These are phyloP conservation scores for Eustoma russellianum DNA, from an alignment of 257 asterid species.

Conservation along the genomic window DNA sequence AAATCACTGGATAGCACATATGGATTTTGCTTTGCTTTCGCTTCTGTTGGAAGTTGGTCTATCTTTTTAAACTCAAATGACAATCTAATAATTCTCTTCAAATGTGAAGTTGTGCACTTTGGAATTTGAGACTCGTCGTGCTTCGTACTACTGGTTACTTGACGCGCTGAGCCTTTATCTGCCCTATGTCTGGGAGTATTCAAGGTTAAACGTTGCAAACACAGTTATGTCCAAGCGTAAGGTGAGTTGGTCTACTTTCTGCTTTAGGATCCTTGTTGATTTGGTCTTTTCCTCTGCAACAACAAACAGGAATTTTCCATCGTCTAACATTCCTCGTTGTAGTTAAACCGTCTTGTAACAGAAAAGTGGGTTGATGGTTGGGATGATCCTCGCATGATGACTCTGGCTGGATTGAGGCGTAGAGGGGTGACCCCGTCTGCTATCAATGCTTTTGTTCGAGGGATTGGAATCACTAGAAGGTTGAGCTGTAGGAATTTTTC, in stretches of 20 bases:
- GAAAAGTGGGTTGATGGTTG: conserved; percentile 90
- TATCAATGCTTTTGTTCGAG: conserved; percentile 80
- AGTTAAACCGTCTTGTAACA: conserved; percentile 87
- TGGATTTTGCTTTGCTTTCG: too few relatives aligned
- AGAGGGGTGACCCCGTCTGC: conserved; percentile 91
- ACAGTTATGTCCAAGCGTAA: conserved; percentile 96
- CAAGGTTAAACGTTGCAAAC: conserved; percentile 72
- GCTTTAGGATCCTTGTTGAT: not conserved
- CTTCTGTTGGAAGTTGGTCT: too few relatives aligned
- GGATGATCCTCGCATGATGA: conserved; percentile 99
- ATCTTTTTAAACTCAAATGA: too few relatives aligned
- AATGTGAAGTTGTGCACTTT: conserved; percentile 76
- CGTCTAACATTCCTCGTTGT: conserved; percentile 18
- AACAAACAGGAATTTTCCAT: not conserved
- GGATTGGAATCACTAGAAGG: conserved; percentile 97
- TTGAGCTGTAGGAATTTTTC: conserved; percentile 10
- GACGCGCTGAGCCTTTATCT: conserved; percentile 71
- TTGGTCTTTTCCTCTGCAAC: not conserved
- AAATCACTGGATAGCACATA: too few relatives aligned
- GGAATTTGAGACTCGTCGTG: conserved; percentile 92
- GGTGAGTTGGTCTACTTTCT: conserved; percentile 29
- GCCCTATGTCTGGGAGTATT: conserved; percentile 91
- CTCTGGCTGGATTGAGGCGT: conserved; percentile 84
- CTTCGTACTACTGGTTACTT: conserved; percentile 90
- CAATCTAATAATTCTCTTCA: not conserved